phyloP scores from a whole-genome alignment of 495 filamentous ascomycete species.

The Endocarpon pusillum region DNA sequence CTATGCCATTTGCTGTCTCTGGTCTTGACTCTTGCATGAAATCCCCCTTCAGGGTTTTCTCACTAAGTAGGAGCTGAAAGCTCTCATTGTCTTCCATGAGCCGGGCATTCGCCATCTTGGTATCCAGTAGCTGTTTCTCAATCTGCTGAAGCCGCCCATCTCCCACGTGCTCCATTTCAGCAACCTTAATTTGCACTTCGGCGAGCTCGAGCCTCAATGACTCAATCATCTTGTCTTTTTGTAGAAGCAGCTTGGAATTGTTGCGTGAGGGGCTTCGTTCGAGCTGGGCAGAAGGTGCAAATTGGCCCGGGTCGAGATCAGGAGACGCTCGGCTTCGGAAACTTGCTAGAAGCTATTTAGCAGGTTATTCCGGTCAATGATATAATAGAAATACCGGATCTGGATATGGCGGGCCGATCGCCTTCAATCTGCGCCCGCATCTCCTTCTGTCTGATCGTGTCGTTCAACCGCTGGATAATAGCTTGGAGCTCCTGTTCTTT shows the following conservation, averaged over 20 bases:
- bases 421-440: constrained; percentile 40
- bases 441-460: constrained; percentile 59
- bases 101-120: constrained; percentile 82
- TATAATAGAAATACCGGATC: constrained; percentile 45
- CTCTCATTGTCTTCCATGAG: constrained; percentile 98
- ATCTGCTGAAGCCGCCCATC: constrained; percentile 72
- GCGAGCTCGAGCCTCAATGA: constrained; percentile 79
- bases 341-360: constrained; percentile 32
- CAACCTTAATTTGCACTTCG: constrained; percentile 85
- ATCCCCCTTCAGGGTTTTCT: constrained; percentile 87
- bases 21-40: constrained; percentile 45
- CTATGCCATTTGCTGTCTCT: constrained; percentile 20
- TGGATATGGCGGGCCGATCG: constrained; percentile 40
- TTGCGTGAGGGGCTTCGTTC: constrained; percentile 69
- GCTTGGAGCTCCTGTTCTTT: constrained; percentile 77
- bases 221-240: constrained; percentile 94
- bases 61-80: constrained; percentile 82
- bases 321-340: constrained; percentile 32
- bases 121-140: constrained; percentile 73
- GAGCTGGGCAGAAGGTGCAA: constrained; percentile 71
- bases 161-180: constrained; percentile 84
- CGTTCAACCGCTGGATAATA: constrained; percentile 79
- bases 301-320: constrained; percentile 45
- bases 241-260: constrained; percentile 70
- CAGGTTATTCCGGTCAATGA: constrained; percentile 3